A percentile compares a stretch with the other conserved stretches of the same genome.
Evolutionary conservation across 2,329 filamentous ascomycete species (phyloP).

Genomic region (Diaporthe aspalathi): DNA sequence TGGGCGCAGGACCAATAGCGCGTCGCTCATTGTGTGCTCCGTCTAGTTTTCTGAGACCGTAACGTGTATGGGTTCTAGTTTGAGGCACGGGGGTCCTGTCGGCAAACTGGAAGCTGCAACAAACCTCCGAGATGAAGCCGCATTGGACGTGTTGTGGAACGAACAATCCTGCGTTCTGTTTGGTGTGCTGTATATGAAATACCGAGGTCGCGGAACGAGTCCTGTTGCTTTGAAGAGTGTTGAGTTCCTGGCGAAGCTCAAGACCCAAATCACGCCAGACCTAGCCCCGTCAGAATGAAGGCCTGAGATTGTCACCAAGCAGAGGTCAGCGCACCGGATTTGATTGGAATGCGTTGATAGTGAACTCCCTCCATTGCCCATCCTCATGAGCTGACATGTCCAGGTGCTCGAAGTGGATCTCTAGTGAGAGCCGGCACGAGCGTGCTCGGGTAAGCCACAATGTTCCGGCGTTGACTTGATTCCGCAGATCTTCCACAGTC

Average conservation of each 20-base stretch:
- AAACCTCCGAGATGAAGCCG: constrained; percentile 23
- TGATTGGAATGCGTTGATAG: constrained; percentile 18
- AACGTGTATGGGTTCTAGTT: not conserved
- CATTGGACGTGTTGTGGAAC: constrained; percentile 22
- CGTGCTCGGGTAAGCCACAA: constrained; percentile 36
- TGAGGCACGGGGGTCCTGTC: not conserved
- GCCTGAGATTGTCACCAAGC: not conserved
- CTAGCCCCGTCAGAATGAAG: constrained; percentile 23
- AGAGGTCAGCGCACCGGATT: not conserved
- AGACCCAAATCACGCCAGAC: constrained; percentile 32
- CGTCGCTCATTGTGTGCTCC: not conserved
- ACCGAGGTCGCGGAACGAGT: constrained; percentile 11
- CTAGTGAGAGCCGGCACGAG: constrained; percentile 31
- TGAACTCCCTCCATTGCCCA: not conserved
- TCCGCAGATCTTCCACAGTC: constrained; percentile 25
- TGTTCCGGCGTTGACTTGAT: constrained; percentile 32
- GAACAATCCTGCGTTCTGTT: constrained; percentile 10
- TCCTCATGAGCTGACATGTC: not conserved
- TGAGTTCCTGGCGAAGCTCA: constrained; percentile 29
- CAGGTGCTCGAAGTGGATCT: constrained; percentile 10
- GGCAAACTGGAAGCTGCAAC: constrained; percentile 24
- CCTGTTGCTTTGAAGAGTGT: not conserved
- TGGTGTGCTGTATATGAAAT: constrained; percentile 33
- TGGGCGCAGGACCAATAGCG: not conserved
- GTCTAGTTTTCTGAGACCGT: not conserved